Percentiles rank a stretch among this genome's conserved stretches.
phyloP scores from a whole-genome alignment of 169 alveolate species.

The Cryptosporidium xiaoi region DNA sequence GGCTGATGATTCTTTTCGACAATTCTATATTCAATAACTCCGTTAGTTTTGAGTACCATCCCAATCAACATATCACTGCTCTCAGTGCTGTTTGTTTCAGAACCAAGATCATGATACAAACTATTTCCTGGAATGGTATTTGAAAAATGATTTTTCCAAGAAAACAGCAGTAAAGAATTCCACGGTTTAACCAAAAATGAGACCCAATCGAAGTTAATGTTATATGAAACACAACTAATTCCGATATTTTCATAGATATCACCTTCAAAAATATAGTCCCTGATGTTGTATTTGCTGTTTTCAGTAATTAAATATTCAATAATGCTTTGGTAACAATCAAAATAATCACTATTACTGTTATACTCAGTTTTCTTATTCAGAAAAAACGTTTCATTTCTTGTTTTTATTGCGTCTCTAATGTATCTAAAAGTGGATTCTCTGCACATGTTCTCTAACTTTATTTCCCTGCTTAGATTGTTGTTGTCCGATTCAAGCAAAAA shows the following conservation, averaged over 20 bases:
- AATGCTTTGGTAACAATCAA: neutral
- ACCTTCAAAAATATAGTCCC: constrained; percentile 5
- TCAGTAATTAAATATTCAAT: constrained; percentile 13
- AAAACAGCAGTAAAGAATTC: constrained; percentile 37
- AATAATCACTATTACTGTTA: neutral
- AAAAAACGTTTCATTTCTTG: neutral
- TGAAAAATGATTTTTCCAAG: constrained; percentile 33
- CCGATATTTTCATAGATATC: constrained; percentile 16
- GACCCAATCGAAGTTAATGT: constrained; percentile 19
- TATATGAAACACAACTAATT: neutral
- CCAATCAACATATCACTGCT: constrained; percentile 1
- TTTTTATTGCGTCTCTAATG: neutral
- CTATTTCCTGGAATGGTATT: neutral
- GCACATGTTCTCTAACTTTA: constrained; percentile 24
- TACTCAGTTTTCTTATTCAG: neutral
- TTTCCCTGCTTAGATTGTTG: constrained; percentile 4
- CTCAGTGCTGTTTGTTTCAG: neutral
- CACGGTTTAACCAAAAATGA: constrained; percentile 16
- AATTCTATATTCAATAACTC: constrained; percentile 4
- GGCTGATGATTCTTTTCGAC: neutral
- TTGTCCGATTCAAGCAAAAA: neutral
- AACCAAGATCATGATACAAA: neutral
- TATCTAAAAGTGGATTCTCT: neutral
- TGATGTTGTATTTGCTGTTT: neutral
- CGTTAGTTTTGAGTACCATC: neutral